Conservation (phyloP, 306 rosid genomes). For the Pyrus communis region DNA sequence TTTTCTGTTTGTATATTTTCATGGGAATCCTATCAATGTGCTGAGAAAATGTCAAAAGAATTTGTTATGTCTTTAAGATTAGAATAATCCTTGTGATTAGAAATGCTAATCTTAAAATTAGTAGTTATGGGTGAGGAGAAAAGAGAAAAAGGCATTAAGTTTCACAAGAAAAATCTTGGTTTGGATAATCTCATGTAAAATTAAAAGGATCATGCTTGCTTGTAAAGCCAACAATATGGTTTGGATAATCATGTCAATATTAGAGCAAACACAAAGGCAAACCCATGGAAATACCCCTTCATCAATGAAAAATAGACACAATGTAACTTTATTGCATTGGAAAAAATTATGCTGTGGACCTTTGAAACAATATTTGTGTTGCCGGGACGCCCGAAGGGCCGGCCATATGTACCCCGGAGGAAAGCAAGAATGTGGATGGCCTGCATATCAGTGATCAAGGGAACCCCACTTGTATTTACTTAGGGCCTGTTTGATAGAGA, state of each 20-base stretch:
- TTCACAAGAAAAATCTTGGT: not conserved
- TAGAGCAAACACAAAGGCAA: not conserved
- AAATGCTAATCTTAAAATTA: not conserved
- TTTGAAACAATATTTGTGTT: not conserved
- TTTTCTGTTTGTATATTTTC: not conserved
- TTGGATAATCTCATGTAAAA: not conserved
- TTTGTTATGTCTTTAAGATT: not conserved
- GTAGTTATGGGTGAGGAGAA: not conserved
- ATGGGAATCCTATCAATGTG: not conserved
- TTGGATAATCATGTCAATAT: not conserved
- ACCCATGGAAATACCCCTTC: no score
- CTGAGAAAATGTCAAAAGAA: not conserved
- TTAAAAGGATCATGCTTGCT: not conserved
- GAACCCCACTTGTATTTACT: not conserved
- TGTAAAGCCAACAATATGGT: not conserved
- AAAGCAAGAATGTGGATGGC: not conserved
- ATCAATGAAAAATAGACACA: no score
- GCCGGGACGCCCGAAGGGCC: no score
- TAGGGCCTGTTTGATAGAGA: not conserved
- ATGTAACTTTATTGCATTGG: no score
- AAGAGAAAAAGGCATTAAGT: not conserved
- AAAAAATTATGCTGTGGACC: no score
- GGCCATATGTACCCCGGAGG: not conserved
- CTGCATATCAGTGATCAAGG: not conserved
- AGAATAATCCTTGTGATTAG: not conserved